phyloP scores from a whole-genome alignment of 2,329 filamentous ascomycete genomes.

The Paraphaeosphaeria sporulosa region DNA sequence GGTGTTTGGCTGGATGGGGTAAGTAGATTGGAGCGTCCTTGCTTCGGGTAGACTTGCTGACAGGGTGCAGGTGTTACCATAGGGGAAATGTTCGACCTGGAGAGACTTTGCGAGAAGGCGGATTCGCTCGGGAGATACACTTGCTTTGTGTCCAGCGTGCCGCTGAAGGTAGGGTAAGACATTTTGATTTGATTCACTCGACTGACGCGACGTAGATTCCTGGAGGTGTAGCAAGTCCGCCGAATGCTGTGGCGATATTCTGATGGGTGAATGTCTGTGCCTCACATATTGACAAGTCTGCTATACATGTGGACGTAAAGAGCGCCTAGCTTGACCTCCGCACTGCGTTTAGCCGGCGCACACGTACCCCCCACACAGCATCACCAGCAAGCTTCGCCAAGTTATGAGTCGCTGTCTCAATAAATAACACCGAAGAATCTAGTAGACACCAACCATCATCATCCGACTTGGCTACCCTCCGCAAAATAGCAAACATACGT shows the following conservation, averaged over 20 bases:
- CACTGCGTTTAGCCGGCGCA: neutral
- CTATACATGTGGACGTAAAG: neutral
- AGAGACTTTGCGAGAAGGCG: slow-evolving; percentile 60
- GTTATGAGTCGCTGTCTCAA: neutral
- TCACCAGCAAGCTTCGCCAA: neutral
- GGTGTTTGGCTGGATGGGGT: slow-evolving; percentile 45
- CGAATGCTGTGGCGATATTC: slow-evolving; percentile 49
- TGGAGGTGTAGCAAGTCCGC: slow-evolving; percentile 52
- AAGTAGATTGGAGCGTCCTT: slow-evolving; percentile 12
- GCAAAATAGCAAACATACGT: neutral
- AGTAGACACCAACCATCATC: too few species aligned
- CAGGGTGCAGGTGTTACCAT: slow-evolving; percentile 38
- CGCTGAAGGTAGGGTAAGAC: slow-evolving; percentile 56
- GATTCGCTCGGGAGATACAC: slow-evolving; percentile 61
- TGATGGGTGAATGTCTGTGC: slow-evolving; percentile 18
- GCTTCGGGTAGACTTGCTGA: slow-evolving; percentile 9
- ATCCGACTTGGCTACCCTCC: neutral
- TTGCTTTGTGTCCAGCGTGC: slow-evolving; percentile 68
- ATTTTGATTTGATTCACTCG: neutral
- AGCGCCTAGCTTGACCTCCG: neutral
- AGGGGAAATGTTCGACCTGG: slow-evolving; percentile 56
- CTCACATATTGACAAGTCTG: too few species aligned
- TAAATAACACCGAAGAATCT: too few species aligned
- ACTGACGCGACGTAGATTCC: slow-evolving; percentile 52
- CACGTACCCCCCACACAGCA: too few species aligned